These are phyloP conservation scores for Salix suchowensis DNA, from an alignment of 345 rosid species.

Conservation along the genomic window DNA sequence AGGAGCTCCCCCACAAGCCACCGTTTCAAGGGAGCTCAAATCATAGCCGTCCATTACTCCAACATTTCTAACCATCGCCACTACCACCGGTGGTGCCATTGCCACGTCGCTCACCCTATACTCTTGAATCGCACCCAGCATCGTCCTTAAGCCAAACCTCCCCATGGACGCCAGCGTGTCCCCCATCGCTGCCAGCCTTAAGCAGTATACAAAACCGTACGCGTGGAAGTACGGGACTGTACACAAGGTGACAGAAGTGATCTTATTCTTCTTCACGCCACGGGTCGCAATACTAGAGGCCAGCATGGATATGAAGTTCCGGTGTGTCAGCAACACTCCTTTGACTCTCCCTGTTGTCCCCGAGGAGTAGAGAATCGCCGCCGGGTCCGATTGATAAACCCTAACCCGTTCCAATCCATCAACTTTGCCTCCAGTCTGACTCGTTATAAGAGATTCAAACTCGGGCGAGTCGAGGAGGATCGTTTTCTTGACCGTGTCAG, in stretches of 20 bases:
- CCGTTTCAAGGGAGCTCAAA: conserved; percentile 49
- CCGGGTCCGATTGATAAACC: conserved; percentile 44
- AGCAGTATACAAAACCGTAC: conserved; percentile 35
- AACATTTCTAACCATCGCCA: conserved; percentile 29
- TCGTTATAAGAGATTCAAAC: conserved; percentile 39
- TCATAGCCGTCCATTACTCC: conserved; percentile 23
- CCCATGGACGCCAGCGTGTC: conserved; percentile 34
- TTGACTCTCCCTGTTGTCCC: conserved; percentile 57
- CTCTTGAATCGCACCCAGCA: conserved; percentile 31
- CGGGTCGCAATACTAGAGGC: conserved; percentile 26
- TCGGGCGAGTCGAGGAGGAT: conserved; percentile 40
- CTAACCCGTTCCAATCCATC: not conserved
- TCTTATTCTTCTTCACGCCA: conserved; percentile 22
- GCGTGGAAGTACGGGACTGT: conserved; percentile 54
- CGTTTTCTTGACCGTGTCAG: conserved; percentile 19
- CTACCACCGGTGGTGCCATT: conserved; percentile 42
- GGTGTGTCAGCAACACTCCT: conserved; percentile 51
- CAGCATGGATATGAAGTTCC: conserved; percentile 29
- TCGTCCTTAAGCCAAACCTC: conserved; percentile 24
- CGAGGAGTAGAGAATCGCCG: conserved; percentile 57
- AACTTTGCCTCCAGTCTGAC: not conserved
- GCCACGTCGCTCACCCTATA: conserved; percentile 40
- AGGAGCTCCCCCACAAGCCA: conserved; percentile 47
- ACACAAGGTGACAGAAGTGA: conserved; percentile 27
- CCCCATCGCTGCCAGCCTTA: conserved; percentile 38